These are phyloP conservation scores for Candida pseudoglaebosa DNA, from an alignment of 805 yeast genomes.

Conservation along the genomic window DNA sequence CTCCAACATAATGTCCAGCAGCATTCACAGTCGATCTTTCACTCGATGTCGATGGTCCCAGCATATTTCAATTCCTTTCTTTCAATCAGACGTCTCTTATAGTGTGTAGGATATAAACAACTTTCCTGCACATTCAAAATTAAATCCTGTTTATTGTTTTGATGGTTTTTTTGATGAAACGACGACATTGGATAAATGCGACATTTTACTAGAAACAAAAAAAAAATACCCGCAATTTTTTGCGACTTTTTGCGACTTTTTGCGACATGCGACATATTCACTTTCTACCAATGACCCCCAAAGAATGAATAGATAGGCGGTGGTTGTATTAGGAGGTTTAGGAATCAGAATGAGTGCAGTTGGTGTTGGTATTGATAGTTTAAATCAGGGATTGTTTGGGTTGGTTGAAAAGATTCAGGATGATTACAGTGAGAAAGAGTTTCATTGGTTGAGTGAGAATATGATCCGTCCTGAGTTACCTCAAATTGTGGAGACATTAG, in stretches of 20 bases:
- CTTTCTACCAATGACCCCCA: too few relatives aligned
- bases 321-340: too few relatives aligned
- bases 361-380: too few relatives aligned
- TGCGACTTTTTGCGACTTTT: too few relatives aligned
- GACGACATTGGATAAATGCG: not conserved
- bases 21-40: slow-evolving; percentile 22
- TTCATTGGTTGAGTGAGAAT: slow-evolving; percentile 27
- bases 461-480: slow-evolving; percentile 27
- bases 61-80: slow-evolving; percentile 13
- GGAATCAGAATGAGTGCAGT: too few relatives aligned
- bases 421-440: slow-evolving; percentile 17
- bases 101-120: slow-evolving; percentile 16
- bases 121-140: slow-evolving; percentile 21
- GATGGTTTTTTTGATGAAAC: slow-evolving; percentile 3
- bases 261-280: too few relatives aligned
- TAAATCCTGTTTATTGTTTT: slow-evolving; percentile 4
- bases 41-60: slow-evolving; percentile 29
- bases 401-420: slow-evolving; percentile 5
- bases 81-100: slow-evolving; percentile 1
- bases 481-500: slow-evolving; percentile 34
- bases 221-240: too few relatives aligned
- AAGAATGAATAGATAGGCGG: too few relatives aligned
- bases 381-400: too few relatives aligned
- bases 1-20: slow-evolving; percentile 10
- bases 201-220: too few relatives aligned